Percentiles rank a stretch among this genome's conserved stretches.
These are phyloP conservation scores for Leccinum longicurvipes DNA, from an alignment of 768 basidiomycete genomes.

Conservation along the genomic window DNA sequence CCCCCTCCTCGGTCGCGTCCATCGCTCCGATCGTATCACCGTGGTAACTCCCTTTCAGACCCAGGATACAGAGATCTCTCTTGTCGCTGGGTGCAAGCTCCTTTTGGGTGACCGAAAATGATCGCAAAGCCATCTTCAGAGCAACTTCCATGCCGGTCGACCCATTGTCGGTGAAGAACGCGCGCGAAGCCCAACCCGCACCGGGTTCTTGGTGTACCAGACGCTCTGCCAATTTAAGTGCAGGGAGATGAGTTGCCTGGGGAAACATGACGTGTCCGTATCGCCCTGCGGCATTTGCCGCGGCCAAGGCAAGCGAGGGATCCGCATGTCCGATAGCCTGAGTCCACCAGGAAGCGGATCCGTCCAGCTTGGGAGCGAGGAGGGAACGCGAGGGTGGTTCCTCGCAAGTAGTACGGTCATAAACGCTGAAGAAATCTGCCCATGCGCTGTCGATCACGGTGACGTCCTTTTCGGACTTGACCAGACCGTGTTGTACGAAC, in stretches of 20 bases:
- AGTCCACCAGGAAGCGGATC: slow-evolving; percentile 98
- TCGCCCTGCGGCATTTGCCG: slow-evolving; percentile 84
- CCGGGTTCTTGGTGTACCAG: slow-evolving; percentile 77
- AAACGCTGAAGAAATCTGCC: slow-evolving; percentile 82
- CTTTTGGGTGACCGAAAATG: slow-evolving; percentile 44
- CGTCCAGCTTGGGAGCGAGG: slow-evolving; percentile 70
- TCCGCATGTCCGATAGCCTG: slow-evolving; percentile 86
- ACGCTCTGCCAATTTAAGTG: slow-evolving; percentile 77
- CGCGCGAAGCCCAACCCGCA: slow-evolving; percentile 85
- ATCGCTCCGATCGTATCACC: slow-evolving; percentile 97
- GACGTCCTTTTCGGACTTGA: slow-evolving; percentile 67
- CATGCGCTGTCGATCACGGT: slow-evolving; percentile 90
- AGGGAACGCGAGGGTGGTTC: slow-evolving; percentile 32
- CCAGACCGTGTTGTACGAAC: slow-evolving; percentile 85
- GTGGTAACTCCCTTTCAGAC: slow-evolving; percentile 91
- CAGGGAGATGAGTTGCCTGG: slow-evolving; percentile 81
- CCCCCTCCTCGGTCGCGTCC: slow-evolving; percentile 91
- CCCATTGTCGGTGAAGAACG: slow-evolving; percentile 92
- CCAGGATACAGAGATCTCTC: slow-evolving; percentile 70
- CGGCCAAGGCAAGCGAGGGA: slow-evolving; percentile 75
- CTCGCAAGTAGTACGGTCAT: slow-evolving; percentile 32
- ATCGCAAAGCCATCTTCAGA: slow-evolving; percentile 91
- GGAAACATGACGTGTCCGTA: slow-evolving; percentile 99
- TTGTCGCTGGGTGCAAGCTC: slow-evolving; percentile 36
- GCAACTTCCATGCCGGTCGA: slow-evolving; percentile 98